Evolutionary conservation across 352 stramenopile genomes (phyloP), one percentile per base, ranked within the genome.

Genomic region (Aphanomyces euteiches): DNA sequence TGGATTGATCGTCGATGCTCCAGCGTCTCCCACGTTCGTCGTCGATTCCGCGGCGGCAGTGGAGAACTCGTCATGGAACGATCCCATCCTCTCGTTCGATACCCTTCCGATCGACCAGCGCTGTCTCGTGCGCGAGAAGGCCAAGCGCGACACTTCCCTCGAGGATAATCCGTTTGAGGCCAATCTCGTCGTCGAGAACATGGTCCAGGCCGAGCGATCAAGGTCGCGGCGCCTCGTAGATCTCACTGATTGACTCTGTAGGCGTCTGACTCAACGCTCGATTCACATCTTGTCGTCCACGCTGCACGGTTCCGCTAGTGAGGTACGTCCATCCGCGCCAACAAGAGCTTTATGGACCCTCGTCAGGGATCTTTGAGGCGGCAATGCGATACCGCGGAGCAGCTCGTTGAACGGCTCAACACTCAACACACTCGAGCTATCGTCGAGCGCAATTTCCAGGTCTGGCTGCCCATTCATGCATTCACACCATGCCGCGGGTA

Each of bases 171-270:
- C 59, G 1, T 54, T 67, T 17, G 41, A 67, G 2, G 38, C 59
- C 7, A 48, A 67, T 39, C n/a, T 67, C 4, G 6, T 67, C 4
- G 40, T 67, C 7, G 59, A 56, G n/a, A 54, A 47, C 13, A 67
- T 67, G 59, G 37, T 67, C 7, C 59, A 67, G 40, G 59, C 59
- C 19, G 59, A 67, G 59, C 59, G 59, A 36, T 67, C 59, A 8
- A 47, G 59, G 59, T 67, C 47, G 28, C 13, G 19, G 10, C 13
- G 13, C 45, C 45, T 19, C 28, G 28, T 28, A 28, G 45, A 53
- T n/a, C 50, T 34, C 28, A n/a, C 8, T 58, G n/a, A 58, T 19
- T 10, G 7, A 19, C 15, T 61, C 12, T 40, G 4, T 67, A 67
- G 59, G 13, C 59, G 59, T n/a, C 59, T 67, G 10, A 67, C 59